Conservation (phyloP, 164 flowering plant species). For the Umbilicus rupestris region DNA sequence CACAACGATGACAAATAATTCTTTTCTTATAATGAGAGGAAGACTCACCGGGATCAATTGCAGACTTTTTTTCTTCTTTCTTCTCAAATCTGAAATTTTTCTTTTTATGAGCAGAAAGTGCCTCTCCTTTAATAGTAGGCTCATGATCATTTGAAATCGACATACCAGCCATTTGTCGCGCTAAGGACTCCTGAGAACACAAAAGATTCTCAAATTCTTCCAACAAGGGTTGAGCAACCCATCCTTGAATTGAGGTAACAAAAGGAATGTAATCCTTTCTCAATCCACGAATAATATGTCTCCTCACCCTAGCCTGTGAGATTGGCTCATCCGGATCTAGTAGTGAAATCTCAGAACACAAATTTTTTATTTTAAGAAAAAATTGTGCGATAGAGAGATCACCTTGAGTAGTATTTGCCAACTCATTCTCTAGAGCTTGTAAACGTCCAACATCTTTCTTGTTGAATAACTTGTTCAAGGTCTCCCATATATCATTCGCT, state of each 20-base stretch:
- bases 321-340: conserved; percentile 11
- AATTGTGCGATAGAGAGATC: neutral
- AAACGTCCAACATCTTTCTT: neutral
- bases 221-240: conserved; percentile 13
- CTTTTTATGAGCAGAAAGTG: neutral
- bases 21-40: too few relatives aligned
- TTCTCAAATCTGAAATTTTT: neutral
- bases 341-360: conserved; percentile 12
- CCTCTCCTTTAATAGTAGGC: too few relatives aligned
- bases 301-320: conserved; percentile 6
- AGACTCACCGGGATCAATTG: too few relatives aligned
- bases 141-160: neutral
- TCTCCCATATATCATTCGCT: too few relatives aligned
- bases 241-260: conserved; percentile 13
- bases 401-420: too few relatives aligned
- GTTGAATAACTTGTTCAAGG: neutral
- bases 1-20: neutral
- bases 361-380: conserved; percentile 7
- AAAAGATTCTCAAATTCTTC: too few relatives aligned
- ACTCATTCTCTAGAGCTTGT: neutral
- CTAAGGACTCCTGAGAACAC: conserved; percentile 11
- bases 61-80: too few relatives aligned
- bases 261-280: conserved; percentile 6
- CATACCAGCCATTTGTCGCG: conserved; percentile 4
- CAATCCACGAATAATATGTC: too few relatives aligned